Percentiles rank a stretch among this genome's conserved stretches.
Conservation (phyloP, 345 rosid species). For the Salix suchowensis region DNA sequence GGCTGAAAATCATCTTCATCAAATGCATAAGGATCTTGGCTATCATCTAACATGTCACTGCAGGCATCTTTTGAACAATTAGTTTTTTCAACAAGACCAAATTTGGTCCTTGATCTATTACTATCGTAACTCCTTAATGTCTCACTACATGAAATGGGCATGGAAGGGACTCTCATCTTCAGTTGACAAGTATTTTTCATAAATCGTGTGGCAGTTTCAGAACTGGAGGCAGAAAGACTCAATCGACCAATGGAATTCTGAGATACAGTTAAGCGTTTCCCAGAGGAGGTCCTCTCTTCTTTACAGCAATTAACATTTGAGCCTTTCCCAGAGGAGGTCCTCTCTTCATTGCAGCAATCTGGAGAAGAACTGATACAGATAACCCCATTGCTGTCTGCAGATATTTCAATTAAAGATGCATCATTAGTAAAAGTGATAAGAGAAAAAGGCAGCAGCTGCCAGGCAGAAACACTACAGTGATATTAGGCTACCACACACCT, state of each 20-base stretch:
- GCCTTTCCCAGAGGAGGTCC: slow-evolving; percentile 35
- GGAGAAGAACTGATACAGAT: slow-evolving; percentile 42
- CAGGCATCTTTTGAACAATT: slow-evolving; percentile 26
- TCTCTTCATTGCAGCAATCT: slow-evolving; percentile 30
- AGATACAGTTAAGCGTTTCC: slow-evolving; percentile 38
- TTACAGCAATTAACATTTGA: slow-evolving; percentile 14
- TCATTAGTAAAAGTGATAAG: neutral
- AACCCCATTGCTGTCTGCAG: slow-evolving; percentile 45
- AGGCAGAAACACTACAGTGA: slow-evolving; percentile 7
- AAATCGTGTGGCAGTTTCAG: slow-evolving; percentile 44
- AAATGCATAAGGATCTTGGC: slow-evolving; percentile 82
- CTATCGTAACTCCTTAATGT: slow-evolving; percentile 34
- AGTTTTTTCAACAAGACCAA: slow-evolving; percentile 27
- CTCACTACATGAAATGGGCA: slow-evolving; percentile 46
- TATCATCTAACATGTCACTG: slow-evolving; percentile 38
- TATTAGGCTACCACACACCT: slow-evolving; percentile 41
- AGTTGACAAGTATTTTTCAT: slow-evolving; percentile 34
- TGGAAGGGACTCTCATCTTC: slow-evolving; percentile 49
- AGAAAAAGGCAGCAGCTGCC: slow-evolving; percentile 1
- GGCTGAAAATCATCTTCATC: slow-evolving; percentile 69
- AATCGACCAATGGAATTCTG: slow-evolving; percentile 41
- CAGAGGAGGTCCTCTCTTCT: slow-evolving; percentile 32
- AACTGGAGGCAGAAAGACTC: slow-evolving; percentile 39
- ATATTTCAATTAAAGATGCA: slow-evolving; percentile 19
- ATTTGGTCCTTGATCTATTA: slow-evolving; percentile 38